These are phyloP conservation scores for Hibiscus mutabilis DNA, from an alignment of 345 rosid genomes.

Conservation along the genomic window DNA sequence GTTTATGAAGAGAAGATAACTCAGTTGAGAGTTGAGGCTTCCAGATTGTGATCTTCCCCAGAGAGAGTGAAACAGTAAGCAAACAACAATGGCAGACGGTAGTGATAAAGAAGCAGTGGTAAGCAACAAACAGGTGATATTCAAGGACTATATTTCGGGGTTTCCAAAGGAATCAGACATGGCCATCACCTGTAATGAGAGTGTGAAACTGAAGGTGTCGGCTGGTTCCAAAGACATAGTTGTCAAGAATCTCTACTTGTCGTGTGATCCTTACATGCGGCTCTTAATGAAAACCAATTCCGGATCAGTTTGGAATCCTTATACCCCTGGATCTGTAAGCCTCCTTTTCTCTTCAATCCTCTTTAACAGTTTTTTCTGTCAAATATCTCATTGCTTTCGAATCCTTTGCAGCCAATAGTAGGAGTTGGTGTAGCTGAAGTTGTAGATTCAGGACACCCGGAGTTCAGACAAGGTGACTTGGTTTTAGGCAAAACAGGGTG, in stretches of 20 bases:
- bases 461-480: slow-evolving; percentile 44
- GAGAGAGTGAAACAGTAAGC: background rate
- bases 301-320: slow-evolving; percentile 14
- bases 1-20: background rate
- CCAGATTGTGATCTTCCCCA: background rate
- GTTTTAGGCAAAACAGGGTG: slow-evolving; percentile 56
- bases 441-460: slow-evolving; percentile 46
- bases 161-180: slow-evolving; percentile 43
- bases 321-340: slow-evolving; percentile 31
- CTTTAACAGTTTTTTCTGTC: no score
- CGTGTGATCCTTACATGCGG: slow-evolving; percentile 52
- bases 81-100: slow-evolving; percentile 18
- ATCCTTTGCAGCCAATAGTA: slow-evolving; percentile 32
- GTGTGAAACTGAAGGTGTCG: slow-evolving; percentile 19
- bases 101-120: slow-evolving; percentile 3
- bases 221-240: slow-evolving; percentile 24
- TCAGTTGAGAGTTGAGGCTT: background rate
- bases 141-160: slow-evolving; percentile 32
- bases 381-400: no score
- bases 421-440: slow-evolving; percentile 60
- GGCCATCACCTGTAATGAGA: slow-evolving; percentile 11
- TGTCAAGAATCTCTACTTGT: slow-evolving; percentile 51
- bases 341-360: background rate
- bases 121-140: slow-evolving; percentile 39
- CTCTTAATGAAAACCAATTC: slow-evolving; percentile 23